Evolutionary conservation across 2,329 filamentous ascomycete species (phyloP).

Genomic region (Cladosporium cucumerinum): DNA sequence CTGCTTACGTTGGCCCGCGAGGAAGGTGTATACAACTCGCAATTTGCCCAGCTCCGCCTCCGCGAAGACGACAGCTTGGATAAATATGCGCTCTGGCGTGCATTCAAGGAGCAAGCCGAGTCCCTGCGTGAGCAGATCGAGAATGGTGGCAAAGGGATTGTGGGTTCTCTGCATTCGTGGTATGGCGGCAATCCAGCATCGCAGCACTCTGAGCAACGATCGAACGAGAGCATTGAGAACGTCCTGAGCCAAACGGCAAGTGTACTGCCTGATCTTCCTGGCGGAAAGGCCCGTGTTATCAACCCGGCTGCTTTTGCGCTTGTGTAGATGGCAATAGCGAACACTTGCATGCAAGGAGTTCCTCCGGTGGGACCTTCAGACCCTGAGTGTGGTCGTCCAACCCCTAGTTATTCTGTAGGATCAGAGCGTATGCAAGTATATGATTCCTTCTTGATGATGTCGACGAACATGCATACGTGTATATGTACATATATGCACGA

Average conservation of each 20-base stretch:
- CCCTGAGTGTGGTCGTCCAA: too few relatives aligned
- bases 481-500: too few relatives aligned
- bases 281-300: neutral
- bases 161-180: neutral
- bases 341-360: slow-evolving; percentile 27
- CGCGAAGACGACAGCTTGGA: slow-evolving; percentile 38
- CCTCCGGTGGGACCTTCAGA: neutral
- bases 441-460: too few relatives aligned
- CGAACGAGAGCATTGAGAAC: neutral
- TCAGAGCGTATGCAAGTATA: too few relatives aligned
- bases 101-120: slow-evolving; percentile 61
- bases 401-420: too few relatives aligned
- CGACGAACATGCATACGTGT: too few relatives aligned
- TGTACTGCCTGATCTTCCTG: slow-evolving; percentile 1
- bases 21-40: slow-evolving; percentile 22
- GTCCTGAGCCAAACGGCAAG: neutral
- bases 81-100: slow-evolving; percentile 55
- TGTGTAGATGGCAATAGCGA: slow-evolving; percentile 38
- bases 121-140: slow-evolving; percentile 59
- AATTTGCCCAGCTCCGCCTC: neutral
- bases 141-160: neutral
- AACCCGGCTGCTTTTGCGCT: slow-evolving; percentile 11
- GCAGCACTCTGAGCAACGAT: neutral
- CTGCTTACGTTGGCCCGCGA: slow-evolving; percentile 55
- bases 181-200: neutral